Base-by-base conservation (phyloP, 139 green algal species). In the Nannochloris sp. region DNA sequence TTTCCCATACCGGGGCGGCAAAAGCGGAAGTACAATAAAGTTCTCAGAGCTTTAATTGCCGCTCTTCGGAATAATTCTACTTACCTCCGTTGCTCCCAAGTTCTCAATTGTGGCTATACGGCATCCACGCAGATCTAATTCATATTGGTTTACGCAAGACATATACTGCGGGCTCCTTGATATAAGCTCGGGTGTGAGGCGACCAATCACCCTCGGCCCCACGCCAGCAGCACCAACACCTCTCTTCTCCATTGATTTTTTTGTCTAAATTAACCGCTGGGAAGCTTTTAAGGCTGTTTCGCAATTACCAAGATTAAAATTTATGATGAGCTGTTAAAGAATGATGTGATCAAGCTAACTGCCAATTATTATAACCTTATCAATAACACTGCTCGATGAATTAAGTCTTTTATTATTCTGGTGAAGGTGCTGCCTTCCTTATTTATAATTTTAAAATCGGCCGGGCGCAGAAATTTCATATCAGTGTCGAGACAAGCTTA, bases 61-160 rank as follows among this genome's bases (percentile, higher is more conserved):
- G 8, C 38, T n/a, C 9, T 33, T 47, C 24, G 1, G 3, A 15
- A 31, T 24, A n/a, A 42, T 6, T 9, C 23, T 7, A 2, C 70
- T 42, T 59, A 93, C 89, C 81, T 96, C 70, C n/a, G 91, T 97
- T 1, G 79, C 83, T 31, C 90, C 90, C 30, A 98, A 61, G 71
- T 98, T 98, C 63, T 98, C 92, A 48, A 97, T 95, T 1, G 76
- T 80, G 6, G 66, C 64, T 24, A 97, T 86, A 54, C 93, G 91
- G 74, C 91, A 91, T 6, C 76, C 88, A 60, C 90, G 71, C 3
- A 96, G 56, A 46, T 96, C 88, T 29, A 97, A 75, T 70, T 96
- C 87, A 67, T 97, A 97, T 14, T 86, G 68, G 7, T 84, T 78
- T 1, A 90, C 66, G 54, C 79, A 85, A 76, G 82, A 94, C 85